Conservation (phyloP, 2,329 filamentous ascomycete species). For the Neoarthrinium moseri region DNA sequence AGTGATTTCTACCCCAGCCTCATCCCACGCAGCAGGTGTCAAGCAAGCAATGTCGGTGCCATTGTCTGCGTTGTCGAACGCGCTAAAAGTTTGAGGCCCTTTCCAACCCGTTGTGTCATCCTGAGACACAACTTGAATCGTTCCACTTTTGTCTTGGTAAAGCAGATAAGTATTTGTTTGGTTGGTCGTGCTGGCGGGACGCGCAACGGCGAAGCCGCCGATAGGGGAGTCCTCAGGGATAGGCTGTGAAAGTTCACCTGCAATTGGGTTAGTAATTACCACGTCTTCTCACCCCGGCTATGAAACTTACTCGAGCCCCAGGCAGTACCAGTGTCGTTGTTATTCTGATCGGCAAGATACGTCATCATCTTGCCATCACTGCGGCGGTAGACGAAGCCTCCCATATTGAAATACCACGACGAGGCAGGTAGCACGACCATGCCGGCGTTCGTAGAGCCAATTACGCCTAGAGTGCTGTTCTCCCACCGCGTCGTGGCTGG, state of each 20-base stretch:
- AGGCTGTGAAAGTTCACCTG: conserved; percentile 1
- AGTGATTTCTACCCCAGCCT: conserved; percentile 9
- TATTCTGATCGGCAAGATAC: conserved; percentile 13
- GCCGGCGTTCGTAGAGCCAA: conserved; percentile 11
- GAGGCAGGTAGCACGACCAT: conserved; percentile 16
- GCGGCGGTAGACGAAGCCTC: conserved; percentile 17
- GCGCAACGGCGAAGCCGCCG: conserved; percentile 19
- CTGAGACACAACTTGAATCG: conserved; percentile 20
- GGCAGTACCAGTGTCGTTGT: conserved; percentile 11
- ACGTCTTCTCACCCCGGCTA: no score
- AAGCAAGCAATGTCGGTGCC: conserved; percentile 19
- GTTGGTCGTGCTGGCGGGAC: conserved; percentile 16
- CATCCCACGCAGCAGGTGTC: conserved; percentile 13
- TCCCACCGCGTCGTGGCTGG: not conserved
- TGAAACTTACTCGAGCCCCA: conserved; percentile 17
- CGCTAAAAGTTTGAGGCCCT: conserved; percentile 16
- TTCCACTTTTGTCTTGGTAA: conserved; percentile 16
- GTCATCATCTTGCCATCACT: conserved; percentile 17
- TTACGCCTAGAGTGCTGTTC: conserved; percentile 13
- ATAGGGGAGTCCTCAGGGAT: conserved; percentile 16
- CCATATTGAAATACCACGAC: conserved; percentile 11
- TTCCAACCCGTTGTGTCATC: conserved; percentile 19
- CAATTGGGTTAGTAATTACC: no score
- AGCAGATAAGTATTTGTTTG: conserved; percentile 21
- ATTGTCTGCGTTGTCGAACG: conserved; percentile 13